Conservation (phyloP, 176 grass and related monocot genomes). For the Hsuehochloa calcarea region DNA sequence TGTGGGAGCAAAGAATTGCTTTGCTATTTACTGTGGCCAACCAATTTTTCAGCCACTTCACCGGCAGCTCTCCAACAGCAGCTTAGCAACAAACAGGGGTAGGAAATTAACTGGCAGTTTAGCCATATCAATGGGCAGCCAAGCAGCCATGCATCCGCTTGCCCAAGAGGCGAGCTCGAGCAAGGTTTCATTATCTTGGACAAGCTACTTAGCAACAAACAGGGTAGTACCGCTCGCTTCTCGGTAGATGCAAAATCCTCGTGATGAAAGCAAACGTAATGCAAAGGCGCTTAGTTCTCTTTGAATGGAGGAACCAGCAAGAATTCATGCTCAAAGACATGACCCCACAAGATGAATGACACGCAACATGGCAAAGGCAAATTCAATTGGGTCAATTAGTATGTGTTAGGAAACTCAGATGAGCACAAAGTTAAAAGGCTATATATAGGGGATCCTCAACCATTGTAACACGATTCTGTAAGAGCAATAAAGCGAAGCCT, state of each 20-base stretch:
- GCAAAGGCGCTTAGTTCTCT: constrained; percentile 1
- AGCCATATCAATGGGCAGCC: not conserved
- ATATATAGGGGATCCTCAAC: too few species aligned
- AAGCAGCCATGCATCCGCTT: not conserved
- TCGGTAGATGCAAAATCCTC: not conserved
- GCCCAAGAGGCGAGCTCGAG: not conserved
- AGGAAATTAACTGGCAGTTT: not conserved
- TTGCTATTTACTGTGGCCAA: too few species aligned
- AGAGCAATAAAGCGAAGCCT: too few species aligned
- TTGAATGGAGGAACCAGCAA: not conserved
- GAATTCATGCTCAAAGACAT: constrained; percentile 15
- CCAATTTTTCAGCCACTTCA: not conserved
- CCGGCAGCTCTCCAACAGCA: not conserved
- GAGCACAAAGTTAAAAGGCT: too few species aligned
- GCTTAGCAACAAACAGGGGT: too few species aligned
- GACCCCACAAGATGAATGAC: too few species aligned
- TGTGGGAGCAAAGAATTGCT: too few species aligned
- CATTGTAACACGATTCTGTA: too few species aligned
- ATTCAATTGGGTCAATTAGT: not conserved
- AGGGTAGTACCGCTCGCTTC: not conserved
- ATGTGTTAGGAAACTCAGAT: too few species aligned
- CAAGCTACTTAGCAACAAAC: not conserved
- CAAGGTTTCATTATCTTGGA: not conserved
- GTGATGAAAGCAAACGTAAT: constrained; percentile 11
- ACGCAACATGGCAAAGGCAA: constrained; percentile 7